Base-by-base conservation (phyloP, 441 rosid species). In the Erysimum cheiri region DNA sequence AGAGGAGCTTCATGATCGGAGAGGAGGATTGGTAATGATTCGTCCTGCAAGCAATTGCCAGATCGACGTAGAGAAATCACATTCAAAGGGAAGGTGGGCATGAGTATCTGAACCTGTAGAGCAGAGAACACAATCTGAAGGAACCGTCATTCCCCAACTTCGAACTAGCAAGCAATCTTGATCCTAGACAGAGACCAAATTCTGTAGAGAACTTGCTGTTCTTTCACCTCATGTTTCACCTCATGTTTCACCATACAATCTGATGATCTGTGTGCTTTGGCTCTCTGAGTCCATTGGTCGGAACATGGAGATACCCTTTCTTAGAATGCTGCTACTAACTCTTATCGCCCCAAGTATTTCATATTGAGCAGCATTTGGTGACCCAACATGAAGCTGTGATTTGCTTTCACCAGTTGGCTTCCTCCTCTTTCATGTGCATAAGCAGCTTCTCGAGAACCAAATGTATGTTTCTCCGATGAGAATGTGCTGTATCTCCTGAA, bases 401-500 rank as follows among this genome's bases (percentile, higher is more conserved):
- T 26, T 56, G 26, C 65, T 56, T 9, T 57, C 70, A 72, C 37
- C 66, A 64, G 40, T 13, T 56, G 57, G 17, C 48, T 63, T 28
- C 60, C 55, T 75, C 72, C 66, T 55, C 70, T 49, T 48, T 75
- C 85, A 79, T 82, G 60, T 89, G 93, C 71, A 72, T 77, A 61
- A 75, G 69, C 76, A 88, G 39, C 49, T 69, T 78, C 57, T 32
- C 59, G 58, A 83, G 77, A 44, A 65, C 80, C 13, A 71, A 67
- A 17, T 57, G 78, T 28, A 82, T 70, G 41, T 32, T 11, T 55
- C 66, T 67, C 72, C 69, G 70, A 19, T 50, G 57, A 13, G 78
- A 71, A 24, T 80, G 81, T 48, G 61, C 52, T 67, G 80, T 75
- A 63, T 82, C 81, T 64, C 87, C 90, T 41, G 87, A 81, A 19